Evolutionary conservation across 192 early-diverging fungal species (phyloP).

Genomic region (Linderina pennispora): DNA sequence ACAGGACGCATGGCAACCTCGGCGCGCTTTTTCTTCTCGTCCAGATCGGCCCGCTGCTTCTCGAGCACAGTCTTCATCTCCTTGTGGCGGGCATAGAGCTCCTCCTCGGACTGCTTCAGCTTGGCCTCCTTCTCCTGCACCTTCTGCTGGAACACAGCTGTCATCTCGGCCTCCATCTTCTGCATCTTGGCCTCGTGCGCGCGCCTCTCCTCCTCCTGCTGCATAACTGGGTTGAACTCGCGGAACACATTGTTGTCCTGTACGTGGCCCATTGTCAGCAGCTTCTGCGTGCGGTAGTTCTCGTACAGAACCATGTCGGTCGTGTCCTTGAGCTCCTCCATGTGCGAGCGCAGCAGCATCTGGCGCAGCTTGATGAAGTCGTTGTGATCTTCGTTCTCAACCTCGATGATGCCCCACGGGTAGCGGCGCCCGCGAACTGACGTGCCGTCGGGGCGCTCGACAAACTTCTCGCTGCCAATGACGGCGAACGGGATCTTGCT

Average conservation of each 20-base stretch:
- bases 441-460: constrained; percentile 77
- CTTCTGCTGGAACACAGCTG: constrained; percentile 97
- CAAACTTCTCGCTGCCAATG: constrained; percentile 83
- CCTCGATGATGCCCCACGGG: constrained; percentile 94
- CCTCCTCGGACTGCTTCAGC: constrained; percentile 96
- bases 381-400: constrained; percentile 94
- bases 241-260: constrained; percentile 77
- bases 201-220: constrained; percentile 88
- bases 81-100: constrained; percentile 92
- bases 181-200: constrained; percentile 92
- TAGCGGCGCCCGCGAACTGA: constrained; percentile 84
- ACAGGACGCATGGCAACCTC: constrained; percentile 49
- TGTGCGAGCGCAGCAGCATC: constrained; percentile 86
- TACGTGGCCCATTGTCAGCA: constrained; percentile 76
- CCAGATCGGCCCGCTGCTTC: constrained; percentile 86
- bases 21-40: constrained; percentile 90
- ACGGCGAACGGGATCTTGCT: constrained; percentile 97
- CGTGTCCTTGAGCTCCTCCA: constrained; percentile 96
- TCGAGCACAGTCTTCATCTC: constrained; percentile 98
- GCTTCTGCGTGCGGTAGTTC: constrained; percentile 91
- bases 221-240: constrained; percentile 67
- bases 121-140: constrained; percentile 98
- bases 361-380: constrained; percentile 95
- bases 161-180: constrained; percentile 99
- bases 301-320: constrained; percentile 92